These are phyloP conservation scores for Cercospora sp. DNA, from an alignment of 2,329 filamentous ascomycete species.

Conservation along the genomic window DNA sequence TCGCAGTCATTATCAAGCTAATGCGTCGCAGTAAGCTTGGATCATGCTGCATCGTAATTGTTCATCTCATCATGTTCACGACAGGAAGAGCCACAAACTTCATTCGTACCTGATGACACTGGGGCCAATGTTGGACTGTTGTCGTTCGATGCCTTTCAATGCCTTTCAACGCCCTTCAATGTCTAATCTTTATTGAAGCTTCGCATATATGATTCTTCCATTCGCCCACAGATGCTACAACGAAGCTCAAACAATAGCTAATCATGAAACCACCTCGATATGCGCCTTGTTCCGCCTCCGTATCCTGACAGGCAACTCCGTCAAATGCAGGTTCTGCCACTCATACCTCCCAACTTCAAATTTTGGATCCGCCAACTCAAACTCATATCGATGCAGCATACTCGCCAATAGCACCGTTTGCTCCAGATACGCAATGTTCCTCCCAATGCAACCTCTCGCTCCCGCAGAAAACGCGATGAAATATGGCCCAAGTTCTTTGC, in stretches of 20 bases:
- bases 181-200: background rate
- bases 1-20: too few relatives aligned
- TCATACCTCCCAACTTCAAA: conserved; percentile 42
- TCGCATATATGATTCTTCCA: background rate
- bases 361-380: conserved; percentile 40
- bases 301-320: conserved; percentile 43
- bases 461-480: conserved; percentile 40
- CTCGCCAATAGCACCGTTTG: conserved; percentile 34
- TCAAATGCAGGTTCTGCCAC: conserved; percentile 42
- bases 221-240: background rate
- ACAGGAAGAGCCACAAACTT: background rate
- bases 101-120: background rate
- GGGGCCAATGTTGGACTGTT: background rate
- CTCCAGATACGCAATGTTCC: conserved; percentile 36
- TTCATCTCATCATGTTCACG: background rate
- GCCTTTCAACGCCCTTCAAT: background rate
- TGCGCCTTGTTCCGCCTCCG: conserved; percentile 34
- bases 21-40: background rate
- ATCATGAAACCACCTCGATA: background rate
- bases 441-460: conserved; percentile 40
- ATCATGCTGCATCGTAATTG: background rate
- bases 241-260: background rate
- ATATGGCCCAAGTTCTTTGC: conserved; percentile 22
- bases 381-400: conserved; percentile 42
- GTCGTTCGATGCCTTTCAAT: background rate